Base-by-base conservation (phyloP, 1,284 basidiomycete species). In the Trametes pubescens region DNA sequence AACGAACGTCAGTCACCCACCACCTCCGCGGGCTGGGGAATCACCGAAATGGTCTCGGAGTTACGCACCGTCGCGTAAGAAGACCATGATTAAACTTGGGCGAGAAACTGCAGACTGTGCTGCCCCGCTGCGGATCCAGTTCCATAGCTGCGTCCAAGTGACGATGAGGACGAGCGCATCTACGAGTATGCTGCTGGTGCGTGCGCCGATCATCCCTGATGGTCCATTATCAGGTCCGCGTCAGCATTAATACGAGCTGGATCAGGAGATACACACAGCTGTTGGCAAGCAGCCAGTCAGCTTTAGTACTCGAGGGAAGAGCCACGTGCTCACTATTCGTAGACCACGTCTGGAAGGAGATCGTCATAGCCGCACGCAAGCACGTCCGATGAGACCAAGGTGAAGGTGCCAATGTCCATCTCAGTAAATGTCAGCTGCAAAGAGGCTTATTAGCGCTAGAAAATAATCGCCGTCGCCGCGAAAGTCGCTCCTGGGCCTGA, bases 191-290 rank as follows among this genome's bases (percentile, higher is more conserved):
- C 29, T 44, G 24, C 38, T 54, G 14, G 22, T 18, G 53, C 53
- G 53, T 3, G 53, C 40, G 18, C 53, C 53, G 26, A 44, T 44
- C 38, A 54, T n/a, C 53, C 22, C 53, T 54, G 48, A 11, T 22
- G 0, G 22, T 21, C n/a, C 38, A 44, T 1, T 18, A 26, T 18
- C 26, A 16, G 37, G 38, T 40, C 13, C n/a, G 37, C 10, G 26
- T 52, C 16, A 49, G 51, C 13, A 21, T 21, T 35, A 7, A 35
- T 9, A 13, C 22, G 7, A 52, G 1, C 22, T 21, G 32, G 34
- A 10, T 7, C n/a, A 37, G 32, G 8, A 52, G 18, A 22, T 9
- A 37, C 51, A 8, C 35, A 52, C 51, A 52, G 21, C 51, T 52
- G 26, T 52, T 2, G 34, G n/a, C 10, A 2, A 52, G 18, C 3